Base-by-base conservation (phyloP, 495 filamentous ascomycete species). In the Penicillium mononematosum region DNA sequence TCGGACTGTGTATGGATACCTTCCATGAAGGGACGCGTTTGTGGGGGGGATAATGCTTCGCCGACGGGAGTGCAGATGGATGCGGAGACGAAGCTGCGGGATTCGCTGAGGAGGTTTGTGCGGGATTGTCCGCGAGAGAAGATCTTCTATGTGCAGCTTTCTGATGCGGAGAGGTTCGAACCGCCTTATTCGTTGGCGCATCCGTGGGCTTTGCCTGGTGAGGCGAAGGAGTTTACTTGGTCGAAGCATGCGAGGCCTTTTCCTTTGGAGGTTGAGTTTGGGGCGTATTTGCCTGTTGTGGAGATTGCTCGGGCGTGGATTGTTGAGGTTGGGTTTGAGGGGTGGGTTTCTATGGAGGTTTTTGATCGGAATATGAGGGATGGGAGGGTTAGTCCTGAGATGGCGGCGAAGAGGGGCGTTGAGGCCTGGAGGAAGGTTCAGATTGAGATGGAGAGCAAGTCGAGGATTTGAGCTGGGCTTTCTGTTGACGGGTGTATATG, bases 191-290 rank as follows among this genome's bases (percentile, higher is more conserved):
- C 81, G 1, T 67, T 70, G 8, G 76, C 71, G 5, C 88, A 92
- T 67, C 71, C 78, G 9, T 90, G 83, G 72, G 84, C 86, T 67
- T 55, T 82, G 22, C 68, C 79, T 0, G 80, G 75, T 8, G 86
- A 90, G 70, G 83, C 83, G 41, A 71, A 83, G 10, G 70, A 85
- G 24, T 89, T 92, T 83, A 89, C 83, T 58, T 92, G 89, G 89
- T 87, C 83, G 12, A 77, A 86, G 27, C 89, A 91, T 70, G 86
- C 84, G 56, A 69, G 88, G 20, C 69, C 86, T 79, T 55, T 45
- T 20, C 42, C 39, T 11, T 47, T 45, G 2, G 42, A 55, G 53
- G 8, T n/a, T 11, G 53, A 47, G 31, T 24, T 27, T 25, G 43
- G 53, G 24, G 53, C 19, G 22, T 55, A 55, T 55, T 45, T 55